A percentile compares a stretch with the other conserved stretches of the same genome.
phyloP scores from a whole-genome alignment of 2,329 filamentous ascomycete genomes.

The Aspergillus fischeri region DNA sequence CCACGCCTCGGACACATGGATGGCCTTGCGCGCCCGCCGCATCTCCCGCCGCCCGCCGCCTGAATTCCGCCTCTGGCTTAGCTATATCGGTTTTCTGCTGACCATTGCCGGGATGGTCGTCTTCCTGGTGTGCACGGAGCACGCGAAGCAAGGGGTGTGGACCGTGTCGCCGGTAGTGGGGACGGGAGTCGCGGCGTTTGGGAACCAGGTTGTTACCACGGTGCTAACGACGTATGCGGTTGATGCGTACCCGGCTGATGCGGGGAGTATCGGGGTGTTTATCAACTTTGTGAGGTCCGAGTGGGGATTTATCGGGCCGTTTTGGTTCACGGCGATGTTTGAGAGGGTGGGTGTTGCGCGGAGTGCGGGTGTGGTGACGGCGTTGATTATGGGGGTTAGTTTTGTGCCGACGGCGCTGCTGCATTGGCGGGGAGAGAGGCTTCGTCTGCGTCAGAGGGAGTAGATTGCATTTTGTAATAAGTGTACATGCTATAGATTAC shows the following conservation, averaged over 20 bases:
- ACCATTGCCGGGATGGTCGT: constrained; percentile 54
- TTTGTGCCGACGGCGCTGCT: constrained; percentile 25
- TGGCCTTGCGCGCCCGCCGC: constrained; percentile 39
- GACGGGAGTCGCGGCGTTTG: constrained; percentile 49
- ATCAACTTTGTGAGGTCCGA: constrained; percentile 52
- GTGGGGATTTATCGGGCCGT: constrained; percentile 37
- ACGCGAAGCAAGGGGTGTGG: constrained; percentile 43
- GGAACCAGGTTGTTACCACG: constrained; percentile 62
- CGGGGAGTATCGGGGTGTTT: constrained; percentile 58
- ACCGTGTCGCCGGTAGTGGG: constrained; percentile 56
- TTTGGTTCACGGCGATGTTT: constrained; percentile 37
- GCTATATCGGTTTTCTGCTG: constrained; percentile 51
- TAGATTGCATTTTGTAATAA: too few relatives aligned
- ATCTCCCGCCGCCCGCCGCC: constrained; percentile 41
- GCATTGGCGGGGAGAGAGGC: constrained; percentile 36
- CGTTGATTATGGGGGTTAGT: constrained; percentile 26
- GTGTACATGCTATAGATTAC: too few relatives aligned
- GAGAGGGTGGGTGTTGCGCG: constrained; percentile 29
- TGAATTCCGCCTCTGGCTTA: constrained; percentile 57
- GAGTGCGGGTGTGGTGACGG: constrained; percentile 27
- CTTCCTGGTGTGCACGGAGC: constrained; percentile 53
- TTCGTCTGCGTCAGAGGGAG: background rate
- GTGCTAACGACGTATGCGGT: constrained; percentile 59
- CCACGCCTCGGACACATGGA: constrained; percentile 53
- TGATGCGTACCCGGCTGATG: constrained; percentile 54